Percentiles rank a stretch among this genome's conserved stretches.
phyloP scores from a whole-genome alignment of 2,329 filamentous ascomycete genomes.

The Talaromyces sp. region DNA sequence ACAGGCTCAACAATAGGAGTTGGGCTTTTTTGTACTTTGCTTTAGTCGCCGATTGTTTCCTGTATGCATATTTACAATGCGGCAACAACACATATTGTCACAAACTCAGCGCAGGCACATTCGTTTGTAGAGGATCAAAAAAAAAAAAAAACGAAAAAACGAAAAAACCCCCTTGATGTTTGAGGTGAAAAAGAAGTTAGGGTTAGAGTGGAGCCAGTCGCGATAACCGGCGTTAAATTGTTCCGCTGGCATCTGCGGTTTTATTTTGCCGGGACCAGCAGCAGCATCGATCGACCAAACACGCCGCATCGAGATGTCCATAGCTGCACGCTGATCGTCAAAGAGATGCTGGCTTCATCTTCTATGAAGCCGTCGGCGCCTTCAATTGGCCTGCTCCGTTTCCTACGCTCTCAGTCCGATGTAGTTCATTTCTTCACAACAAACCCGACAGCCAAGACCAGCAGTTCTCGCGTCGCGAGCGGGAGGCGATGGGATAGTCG shows the following conservation, averaged over 20 bases:
- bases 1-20: too few species aligned
- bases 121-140: too few species aligned
- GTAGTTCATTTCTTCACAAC: conserved; percentile 47
- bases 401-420: conserved; percentile 66
- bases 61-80: too few species aligned
- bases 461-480: conserved; percentile 9
- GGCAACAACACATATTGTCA: too few species aligned
- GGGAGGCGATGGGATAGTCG: conserved; percentile 9
- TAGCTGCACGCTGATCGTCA: conserved; percentile 8
- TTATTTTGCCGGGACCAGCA: not conserved
- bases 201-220: not conserved
- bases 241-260: not conserved
- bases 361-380: conserved; percentile 38
- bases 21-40: too few species aligned
- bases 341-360: conserved; percentile 31
- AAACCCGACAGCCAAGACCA: conserved; percentile 18
- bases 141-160: too few species aligned
- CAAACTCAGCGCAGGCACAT: too few species aligned
- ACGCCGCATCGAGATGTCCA: not conserved
- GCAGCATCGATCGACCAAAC: not conserved
- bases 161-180: too few species aligned
- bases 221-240: not conserved
- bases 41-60: too few species aligned
- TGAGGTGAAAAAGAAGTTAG: not conserved
- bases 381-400: conserved; percentile 59